Evolutionary conservation across 2,329 filamentous ascomycete species (phyloP), one percentile per base, ranked within the genome.

Genomic region (Seiridium cupressi): DNA sequence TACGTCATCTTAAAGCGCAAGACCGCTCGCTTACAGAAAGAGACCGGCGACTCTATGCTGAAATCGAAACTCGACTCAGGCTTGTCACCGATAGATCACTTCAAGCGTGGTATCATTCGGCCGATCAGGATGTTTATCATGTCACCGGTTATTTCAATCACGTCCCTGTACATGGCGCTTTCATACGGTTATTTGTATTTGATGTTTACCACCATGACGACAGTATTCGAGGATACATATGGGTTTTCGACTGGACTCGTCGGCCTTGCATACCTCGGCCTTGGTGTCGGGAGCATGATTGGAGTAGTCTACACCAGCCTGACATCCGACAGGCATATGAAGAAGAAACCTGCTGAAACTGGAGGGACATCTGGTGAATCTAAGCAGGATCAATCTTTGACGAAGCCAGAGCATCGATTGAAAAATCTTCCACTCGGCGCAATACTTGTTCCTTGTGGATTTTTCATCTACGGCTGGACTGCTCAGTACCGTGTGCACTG

Each of bases 301-400:
- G 49, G 36, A 84, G 82, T n/a, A 84, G 84, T 0, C 70, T 90
- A 1, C 87, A 89, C 70, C 89, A 88, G 71, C 79, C 89, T 47
- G 83, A 86, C 8, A 79, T 86, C 65, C 2, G 63, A 62, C 3
- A 62, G 65, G 2, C 67, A 70, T 13, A 60, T 61, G 1, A 87
- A 88, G 0, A 88, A 91, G 64, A 86, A 83, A 65, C 18, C 18
- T 26, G 18, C 18, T 26, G 18, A 26, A 26, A 26, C 18, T 26
- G 18, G 18, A 26, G 18, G 18, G 18, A 26, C 18, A 26, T 26
- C 18, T 26, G 18, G 18, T 26, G 1, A 26, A 26, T 26, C 18
- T 26, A 26, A 83, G 88, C 13, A 75, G 88, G 0, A 86, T 0
- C 74, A 51, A 51, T 18, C 49, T 2, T 7, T 34, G 32, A 13